Evolutionary conservation across 2,329 filamentous ascomycete species (phyloP), one percentile per base, ranked within the genome.

Genomic region (Aaosphaeria arxii): DNA sequence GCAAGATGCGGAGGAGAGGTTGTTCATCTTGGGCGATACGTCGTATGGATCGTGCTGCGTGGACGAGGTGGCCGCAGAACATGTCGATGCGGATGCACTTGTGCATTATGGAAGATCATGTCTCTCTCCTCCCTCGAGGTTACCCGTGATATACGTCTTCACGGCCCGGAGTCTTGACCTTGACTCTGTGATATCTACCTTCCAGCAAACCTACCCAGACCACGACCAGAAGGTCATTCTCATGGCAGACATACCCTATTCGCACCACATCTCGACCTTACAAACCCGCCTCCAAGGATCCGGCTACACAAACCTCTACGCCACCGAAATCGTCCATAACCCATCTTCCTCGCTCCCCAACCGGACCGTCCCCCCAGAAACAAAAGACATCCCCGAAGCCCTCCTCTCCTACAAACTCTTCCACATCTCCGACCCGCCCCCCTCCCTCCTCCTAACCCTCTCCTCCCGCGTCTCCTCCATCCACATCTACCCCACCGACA

Each of bases 41-140:
- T 96, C 92, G 2, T 99, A 97, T 71, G 95, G 94, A 50, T 87
- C 92, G 0, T 99, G 94, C 73, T 99, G 94, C 63, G 91, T 97
- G 13, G 94, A 99, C 63, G 94, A 99, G 73, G 86, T 97, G 38
- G 94, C 94, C 0, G 94, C 94, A 2, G 91, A 99, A 69, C 94
- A 99, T 67, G 87, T 90, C 11, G 81, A 90, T 61, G 91, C 94
- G 5, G 87, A 97, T 52, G 89, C 91, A 0, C 88, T 97, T 1
- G 86, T 99, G 11, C 94, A 99, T 68, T 99, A 97, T 61, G 94
- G 94, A 3, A 81, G 94, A 45, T 87, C 92, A 0, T 99, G 94
- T 64, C 77, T 99, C 28, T 96, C 91, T 6, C 92, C 92, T 1
- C 95, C 92, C 0, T 88, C 88, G 7, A 79, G 91, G 47, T 73